phyloP scores from a whole-genome alignment of 352 stramenopile genomes.

The Phytopythium montanum region DNA sequence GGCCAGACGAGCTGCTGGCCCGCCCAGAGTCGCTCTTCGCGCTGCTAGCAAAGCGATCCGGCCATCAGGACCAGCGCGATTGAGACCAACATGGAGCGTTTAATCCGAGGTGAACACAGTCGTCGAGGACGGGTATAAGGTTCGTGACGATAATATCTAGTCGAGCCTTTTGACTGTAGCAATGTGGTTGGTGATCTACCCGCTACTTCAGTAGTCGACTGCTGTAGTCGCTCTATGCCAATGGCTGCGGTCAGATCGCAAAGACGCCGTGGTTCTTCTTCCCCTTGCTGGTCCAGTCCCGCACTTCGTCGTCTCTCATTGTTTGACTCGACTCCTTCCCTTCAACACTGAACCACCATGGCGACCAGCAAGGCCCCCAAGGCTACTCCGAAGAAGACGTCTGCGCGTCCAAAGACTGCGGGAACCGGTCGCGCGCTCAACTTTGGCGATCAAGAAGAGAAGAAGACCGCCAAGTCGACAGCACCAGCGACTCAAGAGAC shows the following conservation, averaged over 20 bases:
- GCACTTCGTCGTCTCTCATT: too few relatives aligned
- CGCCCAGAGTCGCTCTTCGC: constrained; percentile 1
- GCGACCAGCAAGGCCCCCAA: background rate
- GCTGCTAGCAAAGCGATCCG: background rate
- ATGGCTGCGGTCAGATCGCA: constrained; percentile 2
- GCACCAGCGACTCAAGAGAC: background rate
- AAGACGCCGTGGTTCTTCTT: background rate
- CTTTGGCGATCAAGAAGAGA: background rate
- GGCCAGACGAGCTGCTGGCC: constrained; percentile 4
- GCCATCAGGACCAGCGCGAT: too few relatives aligned
- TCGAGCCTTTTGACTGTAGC: too few relatives aligned
- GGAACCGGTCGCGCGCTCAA: background rate
- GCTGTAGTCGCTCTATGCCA: too few relatives aligned
- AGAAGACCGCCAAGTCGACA: background rate
- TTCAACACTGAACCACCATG: background rate
- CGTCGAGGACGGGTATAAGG: too few relatives aligned
- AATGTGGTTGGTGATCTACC: too few relatives aligned
- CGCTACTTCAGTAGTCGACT: too few relatives aligned
- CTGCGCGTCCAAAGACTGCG: background rate
- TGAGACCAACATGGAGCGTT: too few relatives aligned
- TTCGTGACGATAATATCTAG: too few relatives aligned
- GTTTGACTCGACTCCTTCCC: background rate
- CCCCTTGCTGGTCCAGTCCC: too few relatives aligned
- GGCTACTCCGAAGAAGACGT: background rate
- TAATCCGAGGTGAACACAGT: too few relatives aligned